Evolutionary conservation across 176 grass and related monocot genomes (phyloP).

Genomic region (Themeda triandra): DNA sequence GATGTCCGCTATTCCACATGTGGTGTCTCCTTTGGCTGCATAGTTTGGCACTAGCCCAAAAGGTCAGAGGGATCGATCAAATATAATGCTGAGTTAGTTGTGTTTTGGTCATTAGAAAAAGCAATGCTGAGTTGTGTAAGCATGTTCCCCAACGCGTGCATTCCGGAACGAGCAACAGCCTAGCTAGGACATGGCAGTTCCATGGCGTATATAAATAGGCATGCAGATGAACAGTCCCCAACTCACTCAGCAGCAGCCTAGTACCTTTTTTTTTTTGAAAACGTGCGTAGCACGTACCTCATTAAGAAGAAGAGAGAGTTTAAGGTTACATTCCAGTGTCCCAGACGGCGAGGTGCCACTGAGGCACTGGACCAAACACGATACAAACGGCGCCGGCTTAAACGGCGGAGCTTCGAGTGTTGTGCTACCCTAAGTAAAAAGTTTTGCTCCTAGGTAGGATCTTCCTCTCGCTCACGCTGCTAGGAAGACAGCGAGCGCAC

Average conservation of each 20-base stretch:
- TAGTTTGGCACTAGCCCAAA: background rate
- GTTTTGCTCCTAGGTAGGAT: no score
- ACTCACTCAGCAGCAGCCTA: background rate
- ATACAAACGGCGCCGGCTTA: no score
- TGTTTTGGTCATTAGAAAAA: background rate
- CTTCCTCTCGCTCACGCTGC: no score
- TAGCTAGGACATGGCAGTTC: background rate
- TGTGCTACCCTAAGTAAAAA: no score
- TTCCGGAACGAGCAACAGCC: background rate
- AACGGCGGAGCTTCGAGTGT: no score
- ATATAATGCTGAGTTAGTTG: background rate
- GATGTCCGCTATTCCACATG: background rate
- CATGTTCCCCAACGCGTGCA: background rate
- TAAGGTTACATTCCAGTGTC: no score
- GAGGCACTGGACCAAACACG: no score
- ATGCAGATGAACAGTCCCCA: background rate
- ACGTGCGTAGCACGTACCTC: no score
- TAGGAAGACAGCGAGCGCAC: no score
- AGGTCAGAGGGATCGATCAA: background rate
- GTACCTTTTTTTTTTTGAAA: no score
- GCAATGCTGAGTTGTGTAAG: background rate
- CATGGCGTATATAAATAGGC: background rate
- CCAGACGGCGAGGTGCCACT: no score
- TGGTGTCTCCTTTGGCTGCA: background rate
- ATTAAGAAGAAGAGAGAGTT: no score